phyloP scores from a whole-genome alignment of 768 basidiomycete genomes.

The Suillus tomentosus region DNA sequence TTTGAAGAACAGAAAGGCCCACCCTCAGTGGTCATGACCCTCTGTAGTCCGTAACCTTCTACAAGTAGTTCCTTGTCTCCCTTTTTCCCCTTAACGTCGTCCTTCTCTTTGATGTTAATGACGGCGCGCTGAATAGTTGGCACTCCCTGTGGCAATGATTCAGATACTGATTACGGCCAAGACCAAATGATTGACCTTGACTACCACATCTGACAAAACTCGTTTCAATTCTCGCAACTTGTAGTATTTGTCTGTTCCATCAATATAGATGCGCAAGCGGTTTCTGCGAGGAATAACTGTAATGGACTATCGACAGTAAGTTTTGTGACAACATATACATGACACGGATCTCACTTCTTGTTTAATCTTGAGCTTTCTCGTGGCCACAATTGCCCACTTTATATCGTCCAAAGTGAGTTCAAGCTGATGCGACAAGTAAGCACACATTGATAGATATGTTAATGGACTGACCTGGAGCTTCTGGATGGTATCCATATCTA shows the following conservation, averaged over 20 bases:
- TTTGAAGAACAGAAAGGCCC: conserved; percentile 17
- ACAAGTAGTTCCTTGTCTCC: conserved; percentile 91
- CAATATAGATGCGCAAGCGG: conserved; percentile 78
- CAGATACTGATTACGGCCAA: neutral
- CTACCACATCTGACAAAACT: conserved; percentile 79
- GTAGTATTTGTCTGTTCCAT: conserved; percentile 78
- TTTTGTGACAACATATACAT: neutral
- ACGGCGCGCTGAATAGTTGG: conserved; percentile 87
- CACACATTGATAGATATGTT: neutral
- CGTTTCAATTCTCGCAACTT: conserved; percentile 86
- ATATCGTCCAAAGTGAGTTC: conserved; percentile 92
- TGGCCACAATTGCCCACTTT: conserved; percentile 84
- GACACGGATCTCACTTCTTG: conserved; percentile 55
- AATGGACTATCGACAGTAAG: conserved; percentile 53
- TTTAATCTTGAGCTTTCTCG: conserved; percentile 92
- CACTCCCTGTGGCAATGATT: conserved; percentile 60
- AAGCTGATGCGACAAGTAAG: conserved; percentile 50
- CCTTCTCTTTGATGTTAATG: conserved; percentile 93
- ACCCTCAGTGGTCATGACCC: conserved; percentile 98
- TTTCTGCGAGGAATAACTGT: conserved; percentile 73
- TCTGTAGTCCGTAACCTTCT: conserved; percentile 95
- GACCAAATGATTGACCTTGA: conserved; percentile 60
- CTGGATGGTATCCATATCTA: conserved; percentile 85
- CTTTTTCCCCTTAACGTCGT: conserved; percentile 76
- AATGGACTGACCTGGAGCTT: conserved; percentile 72